Evolutionary conservation across 2,329 filamentous ascomycete genomes (phyloP), one percentile per base, ranked within the genome.

Genomic region (Cryoendolithus antarcticus): DNA sequence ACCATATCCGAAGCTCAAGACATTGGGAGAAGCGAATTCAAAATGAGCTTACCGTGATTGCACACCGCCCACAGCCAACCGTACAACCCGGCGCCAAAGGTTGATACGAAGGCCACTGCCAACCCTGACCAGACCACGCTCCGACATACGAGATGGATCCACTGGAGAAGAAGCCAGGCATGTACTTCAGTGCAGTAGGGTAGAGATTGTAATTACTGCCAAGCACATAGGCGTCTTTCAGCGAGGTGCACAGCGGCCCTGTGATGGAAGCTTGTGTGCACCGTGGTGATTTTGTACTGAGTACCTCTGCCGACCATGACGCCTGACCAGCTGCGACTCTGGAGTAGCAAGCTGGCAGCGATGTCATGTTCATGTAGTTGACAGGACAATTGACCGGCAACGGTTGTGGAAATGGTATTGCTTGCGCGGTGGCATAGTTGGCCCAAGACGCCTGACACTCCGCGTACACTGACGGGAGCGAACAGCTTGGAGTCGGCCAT

Each of bases 161-260:
- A n/a, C 29, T 37, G 4, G 35, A 37, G 10, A 37, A 37, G 7
- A 15, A 30, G 3, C 28, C 35, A 12, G 21, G 10, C 24, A 27
- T 27, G 7, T 27, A 27, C 24, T 27, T 27, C 24, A 27, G 7
- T 8, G 24, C 24, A 27, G 24, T 27, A 6, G 24, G 24, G 7
- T 27, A 27, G 7, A 37, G 28, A 11, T 31, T 31, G n/a, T 21
- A 12, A 19, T 37, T 37, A n/a, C 31, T 10, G n/a, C 28, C 28
- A 9, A 31, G 35, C 12, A 37, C 35, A 37, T 37, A 37, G 6
- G 35, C 35, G 9, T 37, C 35, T 21, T 37, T 37, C 12, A 37
- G 12, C 4, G 35, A 31, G 2, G 28, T 37, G 28, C 35, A 37
- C 6, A 37, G n/a, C 9, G 28, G n/a, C 4, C 35, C 35, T 11